Evolutionary conservation across 192 early-diverging fungal genomes (phyloP).

Genomic region (Backusella circina): DNA sequence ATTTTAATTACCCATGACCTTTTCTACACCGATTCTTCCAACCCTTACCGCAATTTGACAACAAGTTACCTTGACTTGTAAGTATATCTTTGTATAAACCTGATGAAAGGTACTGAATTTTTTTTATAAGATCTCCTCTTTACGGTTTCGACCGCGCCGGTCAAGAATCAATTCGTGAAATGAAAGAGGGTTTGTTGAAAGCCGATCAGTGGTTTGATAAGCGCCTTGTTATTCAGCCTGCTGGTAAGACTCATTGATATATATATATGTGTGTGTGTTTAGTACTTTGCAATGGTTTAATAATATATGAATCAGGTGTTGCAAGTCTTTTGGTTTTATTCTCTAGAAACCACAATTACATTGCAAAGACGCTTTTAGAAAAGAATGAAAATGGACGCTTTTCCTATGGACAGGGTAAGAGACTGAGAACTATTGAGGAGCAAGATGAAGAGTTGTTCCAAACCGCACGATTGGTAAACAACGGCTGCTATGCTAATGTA

Average conservation of each 20-base stretch:
- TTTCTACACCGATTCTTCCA: slow-evolving; percentile 34
- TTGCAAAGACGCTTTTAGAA: slow-evolving; percentile 42
- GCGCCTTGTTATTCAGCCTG: slow-evolving; percentile 20
- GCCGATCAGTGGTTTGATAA: slow-evolving; percentile 22
- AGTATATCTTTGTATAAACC: background rate
- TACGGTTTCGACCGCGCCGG: slow-evolving; percentile 37
- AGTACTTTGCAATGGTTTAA: background rate
- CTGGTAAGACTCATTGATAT: slow-evolving; percentile 11
- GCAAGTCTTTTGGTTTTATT: slow-evolving; percentile 39
- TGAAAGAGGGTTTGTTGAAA: slow-evolving; percentile 20
- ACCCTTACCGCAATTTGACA: slow-evolving; percentile 40
- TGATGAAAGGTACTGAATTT: background rate
- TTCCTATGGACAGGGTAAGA: slow-evolving; percentile 20
- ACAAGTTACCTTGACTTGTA: slow-evolving; percentile 41
- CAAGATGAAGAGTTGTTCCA: slow-evolving; percentile 49
- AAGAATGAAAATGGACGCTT: slow-evolving; percentile 38
- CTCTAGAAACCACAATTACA: slow-evolving; percentile 50
- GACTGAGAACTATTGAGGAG: slow-evolving; percentile 1
- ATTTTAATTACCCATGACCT: slow-evolving; percentile 45
- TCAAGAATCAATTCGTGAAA: slow-evolving; percentile 17
- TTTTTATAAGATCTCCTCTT: slow-evolving; percentile 20
- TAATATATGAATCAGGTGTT: slow-evolving; percentile 22
- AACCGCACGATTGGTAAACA: slow-evolving; percentile 46
- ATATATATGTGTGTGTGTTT: background rate
- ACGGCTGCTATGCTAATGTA: slow-evolving; percentile 39